phyloP scores from a whole-genome alignment of 139 green algal genomes.

The Ettlia oleoabundans region DNA sequence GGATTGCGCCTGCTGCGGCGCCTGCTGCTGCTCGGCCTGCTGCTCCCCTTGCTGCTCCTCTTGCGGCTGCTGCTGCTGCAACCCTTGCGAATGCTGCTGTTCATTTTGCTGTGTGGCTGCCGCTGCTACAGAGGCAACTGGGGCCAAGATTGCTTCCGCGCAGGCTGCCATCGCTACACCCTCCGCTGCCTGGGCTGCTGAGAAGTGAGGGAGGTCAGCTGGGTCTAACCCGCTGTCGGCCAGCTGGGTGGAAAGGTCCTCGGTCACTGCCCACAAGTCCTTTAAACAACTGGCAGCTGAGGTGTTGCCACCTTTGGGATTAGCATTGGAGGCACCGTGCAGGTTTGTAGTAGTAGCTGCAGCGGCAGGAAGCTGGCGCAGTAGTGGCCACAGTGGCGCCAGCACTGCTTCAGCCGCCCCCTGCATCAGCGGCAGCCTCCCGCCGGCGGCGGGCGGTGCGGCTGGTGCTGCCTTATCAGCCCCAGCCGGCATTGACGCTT shows the following conservation, averaged over 20 bases:
- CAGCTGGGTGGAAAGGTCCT: not conserved
- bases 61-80: too few relatives aligned
- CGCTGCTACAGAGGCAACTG: too few relatives aligned
- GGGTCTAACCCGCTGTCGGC: not conserved
- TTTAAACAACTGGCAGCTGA: too few relatives aligned
- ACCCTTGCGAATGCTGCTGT: too few relatives aligned
- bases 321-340: too few relatives aligned
- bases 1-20: not conserved
- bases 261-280: not conserved
- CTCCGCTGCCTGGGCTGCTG: not conserved
- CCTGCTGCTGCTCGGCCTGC: not conserved
- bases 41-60: not conserved
- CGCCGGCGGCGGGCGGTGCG: not conserved
- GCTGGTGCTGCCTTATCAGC: not conserved
- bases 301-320: too few relatives aligned
- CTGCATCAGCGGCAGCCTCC: constrained; percentile 4
- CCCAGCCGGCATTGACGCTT: not conserved
- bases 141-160: not conserved
- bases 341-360: too few relatives aligned
- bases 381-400: not conserved
- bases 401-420: not conserved
- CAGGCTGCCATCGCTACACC: constrained; percentile 8
- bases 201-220: not conserved
- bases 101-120: too few relatives aligned
- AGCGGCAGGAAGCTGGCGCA: not conserved